phyloP scores from a whole-genome alignment of 2,329 filamentous ascomycete genomes.

The Ophiocordyceps sinensis region DNA sequence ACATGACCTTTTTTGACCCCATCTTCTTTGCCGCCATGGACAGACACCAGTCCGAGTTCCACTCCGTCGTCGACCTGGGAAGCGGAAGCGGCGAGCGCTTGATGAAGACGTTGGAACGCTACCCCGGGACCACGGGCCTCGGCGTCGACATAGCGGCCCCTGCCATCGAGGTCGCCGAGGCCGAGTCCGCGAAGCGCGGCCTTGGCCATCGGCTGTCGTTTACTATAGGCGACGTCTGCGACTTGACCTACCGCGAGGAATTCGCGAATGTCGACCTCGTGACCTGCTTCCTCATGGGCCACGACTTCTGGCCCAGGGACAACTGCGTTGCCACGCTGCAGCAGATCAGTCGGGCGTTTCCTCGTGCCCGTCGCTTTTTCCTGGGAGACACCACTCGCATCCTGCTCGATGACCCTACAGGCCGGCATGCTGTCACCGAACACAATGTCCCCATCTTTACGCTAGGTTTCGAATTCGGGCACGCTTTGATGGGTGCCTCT shows the following conservation, averaged over 20 bases:
- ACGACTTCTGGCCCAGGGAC: constrained; percentile 8
- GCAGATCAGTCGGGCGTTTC: constrained; percentile 2
- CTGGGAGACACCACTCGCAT: constrained; percentile 3
- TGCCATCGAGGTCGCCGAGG: constrained; percentile 3
- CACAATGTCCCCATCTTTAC: constrained; percentile 5
- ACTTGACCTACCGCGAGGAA: constrained; percentile 2
- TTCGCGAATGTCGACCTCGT: constrained; percentile 6
- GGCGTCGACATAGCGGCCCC: constrained; percentile 6
- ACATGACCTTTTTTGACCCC: constrained; percentile 1
- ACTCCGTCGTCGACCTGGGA: constrained; percentile 4
- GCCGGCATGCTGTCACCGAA: background rate
- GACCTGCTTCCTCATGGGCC: constrained; percentile 7
- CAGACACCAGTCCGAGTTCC: too few species aligned
- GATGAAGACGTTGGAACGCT: constrained; percentile 5
- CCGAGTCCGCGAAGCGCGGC: background rate
- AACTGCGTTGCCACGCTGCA: constrained; percentile 4
- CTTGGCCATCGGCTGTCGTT: background rate
- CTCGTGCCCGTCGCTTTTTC: constrained; percentile 4
- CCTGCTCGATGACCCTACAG: background rate
- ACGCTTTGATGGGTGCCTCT: constrained; percentile 5
- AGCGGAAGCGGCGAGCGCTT: constrained; percentile 6
- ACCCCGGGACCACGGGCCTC: constrained; percentile 2
- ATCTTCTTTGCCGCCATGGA: background rate
- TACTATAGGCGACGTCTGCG: constrained; percentile 2
- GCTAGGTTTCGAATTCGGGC: constrained; percentile 5